phyloP scores from a whole-genome alignment of 2,329 filamentous ascomycete species.

The Byssothecium circinans region DNA sequence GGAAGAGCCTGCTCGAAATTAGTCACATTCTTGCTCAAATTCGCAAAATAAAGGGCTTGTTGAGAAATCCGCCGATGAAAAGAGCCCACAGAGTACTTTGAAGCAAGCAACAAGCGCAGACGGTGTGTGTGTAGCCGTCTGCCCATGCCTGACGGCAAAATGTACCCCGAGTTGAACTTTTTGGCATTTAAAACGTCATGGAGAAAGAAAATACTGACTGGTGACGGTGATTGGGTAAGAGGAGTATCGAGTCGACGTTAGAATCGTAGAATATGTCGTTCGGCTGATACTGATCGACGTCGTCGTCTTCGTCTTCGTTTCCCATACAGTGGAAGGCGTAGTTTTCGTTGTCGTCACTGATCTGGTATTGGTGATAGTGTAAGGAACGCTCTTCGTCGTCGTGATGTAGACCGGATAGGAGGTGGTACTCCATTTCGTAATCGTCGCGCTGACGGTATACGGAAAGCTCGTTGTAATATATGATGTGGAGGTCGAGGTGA shows the following conservation, averaged over 20 bases:
- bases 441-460: slow-evolving; percentile 4
- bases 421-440: slow-evolving; percentile 7
- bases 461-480: slow-evolving; percentile 21
- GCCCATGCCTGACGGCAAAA: too few species aligned
- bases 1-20: neutral
- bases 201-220: neutral
- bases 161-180: too few species aligned
- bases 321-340: neutral
- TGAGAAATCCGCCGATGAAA: too few species aligned
- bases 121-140: too few species aligned
- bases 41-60: too few species aligned
- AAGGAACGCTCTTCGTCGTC: neutral
- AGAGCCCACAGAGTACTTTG: too few species aligned
- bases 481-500: slow-evolving; percentile 18
- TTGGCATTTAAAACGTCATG: too few species aligned
- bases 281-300: neutral
- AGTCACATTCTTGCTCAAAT: neutral
- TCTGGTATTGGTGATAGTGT: neutral
- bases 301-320: neutral
- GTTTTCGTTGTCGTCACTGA: neutral
- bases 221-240: neutral
- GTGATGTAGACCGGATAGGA: neutral
- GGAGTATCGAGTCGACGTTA: neutral
- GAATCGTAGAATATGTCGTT: neutral
- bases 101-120: too few species aligned